These are phyloP conservation scores for Thermoascus crustaceus DNA, from an alignment of 2,329 filamentous ascomycete genomes.

Conservation along the genomic window DNA sequence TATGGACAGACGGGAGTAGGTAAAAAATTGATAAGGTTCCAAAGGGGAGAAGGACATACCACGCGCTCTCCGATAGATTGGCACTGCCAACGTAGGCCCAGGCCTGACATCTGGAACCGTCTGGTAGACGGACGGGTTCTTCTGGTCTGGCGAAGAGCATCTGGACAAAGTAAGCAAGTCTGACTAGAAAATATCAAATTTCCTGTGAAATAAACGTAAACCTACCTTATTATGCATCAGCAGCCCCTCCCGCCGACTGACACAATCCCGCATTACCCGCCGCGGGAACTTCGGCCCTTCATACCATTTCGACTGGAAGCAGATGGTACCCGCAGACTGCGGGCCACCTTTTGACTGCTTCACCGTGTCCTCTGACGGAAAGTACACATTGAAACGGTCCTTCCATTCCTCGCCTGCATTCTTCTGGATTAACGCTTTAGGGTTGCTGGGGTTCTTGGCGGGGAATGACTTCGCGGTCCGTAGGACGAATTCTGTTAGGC, in stretches of 20 bases:
- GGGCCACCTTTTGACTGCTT: slow-evolving; percentile 54
- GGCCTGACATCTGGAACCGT: slow-evolving; percentile 35
- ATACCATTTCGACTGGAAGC: slow-evolving; percentile 67
- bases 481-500: slow-evolving; percentile 35
- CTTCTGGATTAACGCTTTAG: slow-evolving; percentile 34
- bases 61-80: slow-evolving; percentile 88
- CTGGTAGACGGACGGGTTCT: slow-evolving; percentile 14
- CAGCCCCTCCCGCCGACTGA: slow-evolving; percentile 60
- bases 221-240: slow-evolving; percentile 84
- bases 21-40: no score
- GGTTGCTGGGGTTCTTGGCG: slow-evolving; percentile 27
- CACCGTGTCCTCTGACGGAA: slow-evolving; percentile 67
- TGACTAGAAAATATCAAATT: background rate
- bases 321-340: slow-evolving; percentile 70
- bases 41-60: no score
- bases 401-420: slow-evolving; percentile 31
- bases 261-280: slow-evolving; percentile 63
- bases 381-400: slow-evolving; percentile 64
- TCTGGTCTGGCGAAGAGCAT: slow-evolving; percentile 27
- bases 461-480: slow-evolving; percentile 24
- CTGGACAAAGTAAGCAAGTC: slow-evolving; percentile 13
- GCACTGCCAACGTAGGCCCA: slow-evolving; percentile 88
- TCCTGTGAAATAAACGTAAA: slow-evolving; percentile 8
- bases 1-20: no score
- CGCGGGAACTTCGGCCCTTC: slow-evolving; percentile 61